These are phyloP conservation scores for Candida tammaniensis DNA, from an alignment of 805 yeast species.

Conservation along the genomic window DNA sequence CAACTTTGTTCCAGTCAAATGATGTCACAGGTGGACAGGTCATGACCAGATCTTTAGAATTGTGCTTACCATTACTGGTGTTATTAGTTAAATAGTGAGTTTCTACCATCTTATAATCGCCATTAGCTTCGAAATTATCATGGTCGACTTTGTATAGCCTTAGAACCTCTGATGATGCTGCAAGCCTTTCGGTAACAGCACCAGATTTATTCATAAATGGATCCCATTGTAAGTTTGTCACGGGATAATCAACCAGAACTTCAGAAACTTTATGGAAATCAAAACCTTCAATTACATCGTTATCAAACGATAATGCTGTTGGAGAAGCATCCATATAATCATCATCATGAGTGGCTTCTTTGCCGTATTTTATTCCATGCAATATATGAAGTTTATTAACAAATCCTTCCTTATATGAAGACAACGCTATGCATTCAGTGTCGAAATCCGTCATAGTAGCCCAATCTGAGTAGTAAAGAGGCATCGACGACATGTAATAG, in stretches of 20 bases:
- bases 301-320: conserved; percentile 7
- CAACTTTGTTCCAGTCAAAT: conserved; percentile 85
- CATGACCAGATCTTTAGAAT: conserved; percentile 35
- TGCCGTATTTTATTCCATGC: conserved; percentile 28
- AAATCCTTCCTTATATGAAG: conserved; percentile 78
- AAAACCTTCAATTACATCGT: conserved; percentile 25
- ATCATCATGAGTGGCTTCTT: conserved; percentile 19
- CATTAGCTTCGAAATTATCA: conserved; percentile 39
- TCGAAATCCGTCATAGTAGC: conserved; percentile 20
- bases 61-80: conserved; percentile 15
- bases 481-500: conserved; percentile 26
- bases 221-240: conserved; percentile 75
- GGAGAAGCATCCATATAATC: conserved; percentile 9
- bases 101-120: conserved; percentile 35
- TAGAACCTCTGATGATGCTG: conserved; percentile 71
- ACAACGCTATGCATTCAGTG: conserved; percentile 56
- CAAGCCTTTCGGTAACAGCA: conserved; percentile 43
- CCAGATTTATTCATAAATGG: conserved; percentile 37
- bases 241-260: conserved; percentile 58
- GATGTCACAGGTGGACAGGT: conserved; percentile 86
- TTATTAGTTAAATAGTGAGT: conserved; percentile 41
- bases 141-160: conserved; percentile 59
- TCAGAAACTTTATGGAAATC: conserved; percentile 52
- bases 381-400: conserved; percentile 60
- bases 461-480: conserved; percentile 39